Conservation (phyloP, 202 grass and related monocot genomes). For the Eragrostis tef region DNA sequence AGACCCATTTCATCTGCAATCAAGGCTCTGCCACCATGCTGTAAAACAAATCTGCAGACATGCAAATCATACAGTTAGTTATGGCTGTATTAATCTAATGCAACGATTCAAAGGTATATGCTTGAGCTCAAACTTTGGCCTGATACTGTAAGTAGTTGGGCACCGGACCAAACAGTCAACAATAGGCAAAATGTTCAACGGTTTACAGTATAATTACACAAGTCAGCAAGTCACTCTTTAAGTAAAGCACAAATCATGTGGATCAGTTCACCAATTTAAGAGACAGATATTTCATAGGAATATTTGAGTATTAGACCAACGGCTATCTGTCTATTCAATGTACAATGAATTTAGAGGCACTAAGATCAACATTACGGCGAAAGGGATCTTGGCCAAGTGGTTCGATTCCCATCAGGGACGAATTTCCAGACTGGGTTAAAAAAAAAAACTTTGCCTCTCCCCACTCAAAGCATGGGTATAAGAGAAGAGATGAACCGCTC, state of each 20-base stretch:
- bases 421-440: no score
- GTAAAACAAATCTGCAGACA: slow-evolving; percentile 74
- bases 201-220: slow-evolving; percentile 2
- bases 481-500: no score
- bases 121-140: slow-evolving; percentile 14
- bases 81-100: background rate
- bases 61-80: slow-evolving; percentile 9
- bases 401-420: no score
- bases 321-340: slow-evolving; percentile 8
- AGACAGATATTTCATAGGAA: slow-evolving; percentile 5
- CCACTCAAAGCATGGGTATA: no score
- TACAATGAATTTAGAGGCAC: background rate
- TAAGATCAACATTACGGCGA: slow-evolving; percentile 22
- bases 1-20: slow-evolving; percentile 99
- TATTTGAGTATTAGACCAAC: background rate
- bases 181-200: background rate
- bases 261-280: background rate
- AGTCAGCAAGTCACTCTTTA: slow-evolving; percentile 6
- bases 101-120: slow-evolving; percentile 19
- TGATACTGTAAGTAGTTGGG: background rate
- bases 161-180: slow-evolving; percentile 8
- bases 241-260: slow-evolving; percentile 6
- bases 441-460: no score
- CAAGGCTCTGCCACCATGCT: slow-evolving; percentile 82
- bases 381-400: no score